Evolutionary conservation across 306 rosid genomes (phyloP), one percentile per base, ranked within the genome.

Genomic region (Gastrolobium bilobum): DNA sequence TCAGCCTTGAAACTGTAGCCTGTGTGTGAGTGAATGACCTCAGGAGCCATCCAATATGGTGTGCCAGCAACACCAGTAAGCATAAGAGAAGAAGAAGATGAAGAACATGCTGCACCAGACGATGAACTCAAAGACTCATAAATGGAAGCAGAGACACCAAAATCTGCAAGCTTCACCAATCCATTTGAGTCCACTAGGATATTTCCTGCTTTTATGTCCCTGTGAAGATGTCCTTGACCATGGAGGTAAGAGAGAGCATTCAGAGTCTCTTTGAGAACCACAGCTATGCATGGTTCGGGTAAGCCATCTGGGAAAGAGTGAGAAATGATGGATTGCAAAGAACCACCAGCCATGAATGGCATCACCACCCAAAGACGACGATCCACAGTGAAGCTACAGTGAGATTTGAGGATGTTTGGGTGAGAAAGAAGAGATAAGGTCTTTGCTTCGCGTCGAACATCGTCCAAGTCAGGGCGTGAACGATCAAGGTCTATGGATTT

Each of bases 1-100:
- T 92, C 92, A 0, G 90, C 92, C 62, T 90, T 92, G 63, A 79
- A 83, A 54, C 89, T 79, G 64, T 87, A 88, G 1, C 93, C 96
- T 0, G 61, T 79, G 40, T 87, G 89, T 0, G 92, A 90, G 59
- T 89, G 89, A 6, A 89, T 85, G 4, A 90, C 93, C 68, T 92
- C 96, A 3, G 93, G 91, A 2, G 93, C 93, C 92, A 89, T 89
- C 96, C 91, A 92, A 37, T 90, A 92, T 0, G 92, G 93, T 3
- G 92, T 86, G 10, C 90, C 92, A 0, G 87, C 83, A 3, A 92
- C 38, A 50, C 90, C 96, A 0, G 78, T 86, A 15, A 86, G 67
- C 76, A 71, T 37, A 29, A 71, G 73, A 34, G 87, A 84, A 5
- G 87, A 67, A 60, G 73, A 71, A 1, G 75, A 73, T 2, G 85